phyloP scores from a whole-genome alignment of 2,329 filamentous ascomycete species.

The Pestalotiopsis sp. region DNA sequence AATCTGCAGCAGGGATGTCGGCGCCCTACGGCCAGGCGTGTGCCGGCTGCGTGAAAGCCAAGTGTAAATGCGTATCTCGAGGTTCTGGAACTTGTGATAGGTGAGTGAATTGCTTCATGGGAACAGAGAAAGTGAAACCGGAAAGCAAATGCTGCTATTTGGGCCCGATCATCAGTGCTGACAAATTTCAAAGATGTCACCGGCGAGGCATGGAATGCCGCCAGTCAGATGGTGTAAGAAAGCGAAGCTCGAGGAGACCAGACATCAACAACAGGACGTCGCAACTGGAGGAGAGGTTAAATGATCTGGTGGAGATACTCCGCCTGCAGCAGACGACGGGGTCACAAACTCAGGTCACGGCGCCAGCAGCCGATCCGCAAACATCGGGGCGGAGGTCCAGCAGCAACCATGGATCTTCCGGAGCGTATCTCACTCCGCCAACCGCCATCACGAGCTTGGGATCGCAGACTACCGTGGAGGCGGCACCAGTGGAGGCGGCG shows the following conservation, averaged over 20 bases:
- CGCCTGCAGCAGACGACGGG: slow-evolving; percentile 20
- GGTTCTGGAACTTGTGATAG: neutral
- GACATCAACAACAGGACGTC: slow-evolving; percentile 18
- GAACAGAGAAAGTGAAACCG: neutral
- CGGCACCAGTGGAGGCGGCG: neutral
- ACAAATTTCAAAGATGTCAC: neutral
- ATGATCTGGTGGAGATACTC: slow-evolving; percentile 30
- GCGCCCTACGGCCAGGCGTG: slow-evolving; percentile 12
- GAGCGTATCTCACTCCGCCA: neutral
- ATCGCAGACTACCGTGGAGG: neutral
- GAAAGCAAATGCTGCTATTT: too few species aligned
- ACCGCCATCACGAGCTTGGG: neutral
- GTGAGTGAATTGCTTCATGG: neutral
- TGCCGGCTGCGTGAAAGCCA: slow-evolving; percentile 4
- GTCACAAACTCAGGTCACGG: neutral
- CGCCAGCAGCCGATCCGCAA: neutral
- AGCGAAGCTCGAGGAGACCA: slow-evolving; percentile 22
- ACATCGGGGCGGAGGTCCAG: neutral
- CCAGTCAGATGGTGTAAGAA: slow-evolving; percentile 13
- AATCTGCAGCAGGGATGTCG: neutral
- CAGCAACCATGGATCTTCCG: neutral
- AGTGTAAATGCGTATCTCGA: slow-evolving; percentile 12
- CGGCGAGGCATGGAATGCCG: slow-evolving; percentile 13
- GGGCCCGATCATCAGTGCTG: neutral
- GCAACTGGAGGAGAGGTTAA: slow-evolving; percentile 29